phyloP scores from a whole-genome alignment of 2,329 filamentous ascomycete genomes.

The Ploettnerulaceae sp. region DNA sequence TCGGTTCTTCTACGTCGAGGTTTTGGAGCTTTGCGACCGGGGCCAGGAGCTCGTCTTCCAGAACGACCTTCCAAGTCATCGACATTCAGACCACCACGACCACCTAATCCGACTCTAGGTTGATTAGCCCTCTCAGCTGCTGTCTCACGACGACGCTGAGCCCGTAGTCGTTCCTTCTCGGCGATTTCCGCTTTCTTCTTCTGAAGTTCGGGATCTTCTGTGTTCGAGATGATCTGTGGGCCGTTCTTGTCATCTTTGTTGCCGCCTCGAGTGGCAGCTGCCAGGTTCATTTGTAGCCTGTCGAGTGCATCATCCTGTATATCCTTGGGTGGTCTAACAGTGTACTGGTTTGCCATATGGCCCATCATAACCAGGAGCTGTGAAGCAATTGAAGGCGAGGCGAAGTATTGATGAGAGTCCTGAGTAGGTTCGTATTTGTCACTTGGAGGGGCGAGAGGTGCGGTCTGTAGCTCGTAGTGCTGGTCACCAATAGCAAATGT shows the following conservation, averaged over 20 bases:
- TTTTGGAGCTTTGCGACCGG: constrained; percentile 49
- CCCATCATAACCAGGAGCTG: constrained; percentile 68
- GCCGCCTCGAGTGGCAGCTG: constrained; percentile 54
- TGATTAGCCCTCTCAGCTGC: constrained; percentile 53
- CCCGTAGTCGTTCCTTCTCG: constrained; percentile 68
- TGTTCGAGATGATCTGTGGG: constrained; percentile 65
- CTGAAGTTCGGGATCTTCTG: constrained; percentile 69
- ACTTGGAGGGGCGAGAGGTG: constrained; percentile 57
- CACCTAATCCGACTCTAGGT: constrained; percentile 37
- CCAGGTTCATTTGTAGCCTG: constrained; percentile 62
- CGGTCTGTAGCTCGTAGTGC: constrained; percentile 71
- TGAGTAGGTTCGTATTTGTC: constrained; percentile 61
- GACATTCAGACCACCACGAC: constrained; percentile 56
- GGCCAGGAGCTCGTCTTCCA: constrained; percentile 43
- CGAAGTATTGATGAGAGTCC: constrained; percentile 73
- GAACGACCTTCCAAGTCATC: constrained; percentile 63
- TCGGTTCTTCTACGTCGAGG: constrained; percentile 55
- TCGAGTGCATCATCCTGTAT: constrained; percentile 68
- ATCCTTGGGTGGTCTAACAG: constrained; percentile 60
- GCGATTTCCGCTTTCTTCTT: constrained; percentile 68
- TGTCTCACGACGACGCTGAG: constrained; percentile 62
- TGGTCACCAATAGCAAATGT: constrained; percentile 70
- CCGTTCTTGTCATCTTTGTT: constrained; percentile 49
- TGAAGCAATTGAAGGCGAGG: constrained; percentile 63
- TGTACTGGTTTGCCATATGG: constrained; percentile 70